Evolutionary conservation across 257 asterid species (phyloP).

Genomic region (Solanum microdontum): DNA sequence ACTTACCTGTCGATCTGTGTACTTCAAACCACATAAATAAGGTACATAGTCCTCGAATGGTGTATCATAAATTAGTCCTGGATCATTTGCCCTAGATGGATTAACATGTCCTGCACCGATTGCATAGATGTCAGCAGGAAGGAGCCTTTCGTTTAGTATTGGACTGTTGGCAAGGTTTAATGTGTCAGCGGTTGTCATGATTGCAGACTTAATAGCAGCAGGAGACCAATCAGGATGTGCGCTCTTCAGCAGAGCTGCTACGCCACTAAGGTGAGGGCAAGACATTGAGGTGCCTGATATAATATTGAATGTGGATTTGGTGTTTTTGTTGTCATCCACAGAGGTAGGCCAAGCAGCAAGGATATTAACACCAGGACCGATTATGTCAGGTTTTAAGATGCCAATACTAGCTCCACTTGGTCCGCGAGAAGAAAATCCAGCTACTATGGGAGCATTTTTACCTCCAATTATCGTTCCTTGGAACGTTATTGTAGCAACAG

Average conservation of each 20-base stretch:
- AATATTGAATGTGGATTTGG: slow-evolving; percentile 27
- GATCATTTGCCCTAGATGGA: slow-evolving; percentile 28
- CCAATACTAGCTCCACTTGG: slow-evolving; percentile 25
- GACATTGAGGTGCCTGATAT: slow-evolving; percentile 47
- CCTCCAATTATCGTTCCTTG: slow-evolving; percentile 36
- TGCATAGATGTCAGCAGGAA: slow-evolving; percentile 24
- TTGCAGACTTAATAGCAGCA: slow-evolving; percentile 42
- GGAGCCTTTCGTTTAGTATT: slow-evolving; percentile 19
- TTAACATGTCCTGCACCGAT: slow-evolving; percentile 44
- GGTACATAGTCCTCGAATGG: slow-evolving; percentile 29
- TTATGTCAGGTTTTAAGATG: slow-evolving; percentile 51
- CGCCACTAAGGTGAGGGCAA: slow-evolving; percentile 37
- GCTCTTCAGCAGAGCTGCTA: slow-evolving; percentile 33
- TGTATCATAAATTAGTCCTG: slow-evolving; percentile 41
- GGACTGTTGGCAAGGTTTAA: slow-evolving; percentile 12
- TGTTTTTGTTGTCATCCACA: slow-evolving; percentile 10
- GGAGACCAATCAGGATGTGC: slow-evolving; percentile 43
- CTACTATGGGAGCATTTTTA: slow-evolving; percentile 26
- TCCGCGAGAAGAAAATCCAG: slow-evolving; percentile 40
- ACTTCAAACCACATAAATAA: slow-evolving; percentile 28
- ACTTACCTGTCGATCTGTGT: slow-evolving; percentile 16
- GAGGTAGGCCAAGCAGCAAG: slow-evolving; percentile 41
- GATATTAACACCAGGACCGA: slow-evolving; percentile 52
- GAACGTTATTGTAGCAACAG: slow-evolving; percentile 16
- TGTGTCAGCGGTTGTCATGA: slow-evolving; percentile 37